Conservation (phyloP, 2,329 filamentous ascomycete genomes). For the Colletotrichum kahawae region DNA sequence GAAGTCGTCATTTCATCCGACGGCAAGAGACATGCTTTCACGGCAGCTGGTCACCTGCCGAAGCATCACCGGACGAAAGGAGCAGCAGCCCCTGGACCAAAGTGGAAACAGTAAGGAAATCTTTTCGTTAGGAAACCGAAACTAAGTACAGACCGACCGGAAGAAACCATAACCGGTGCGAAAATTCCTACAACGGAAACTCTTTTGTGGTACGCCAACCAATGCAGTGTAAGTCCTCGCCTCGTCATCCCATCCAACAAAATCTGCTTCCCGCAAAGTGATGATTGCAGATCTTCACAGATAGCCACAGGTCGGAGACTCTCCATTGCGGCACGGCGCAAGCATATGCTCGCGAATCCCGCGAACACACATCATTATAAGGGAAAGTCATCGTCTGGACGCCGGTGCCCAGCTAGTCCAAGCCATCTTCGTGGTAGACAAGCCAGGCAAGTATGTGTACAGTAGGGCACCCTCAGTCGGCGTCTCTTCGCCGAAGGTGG, state of each 20-base stretch:
- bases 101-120: neutral
- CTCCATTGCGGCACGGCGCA: slow-evolving; percentile 42
- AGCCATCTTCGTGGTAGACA: slow-evolving; percentile 4
- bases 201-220: slow-evolving; percentile 51
- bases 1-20: rapidly evolving
- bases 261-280: slow-evolving; percentile 40
- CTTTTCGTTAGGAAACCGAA: slow-evolving; percentile 11
- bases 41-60: neutral
- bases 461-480: slow-evolving; percentile 4
- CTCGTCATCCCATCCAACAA: slow-evolving; percentile 53
- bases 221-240: slow-evolving; percentile 55
- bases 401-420: neutral
- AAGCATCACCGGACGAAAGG: neutral
- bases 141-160: slow-evolving; percentile 19
- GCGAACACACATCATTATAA: slow-evolving; percentile 24
- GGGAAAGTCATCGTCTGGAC: slow-evolving; percentile 13
- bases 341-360: slow-evolving; percentile 24
- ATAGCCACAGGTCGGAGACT: slow-evolving; percentile 54
- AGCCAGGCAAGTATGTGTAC: slow-evolving; percentile 12
- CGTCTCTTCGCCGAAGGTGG: slow-evolving; percentile 7
- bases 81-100: neutral
- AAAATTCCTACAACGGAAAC: slow-evolving; percentile 26
- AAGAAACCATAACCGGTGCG: slow-evolving; percentile 20
- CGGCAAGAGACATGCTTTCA: neutral
- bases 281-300: slow-evolving; percentile 44